Evolutionary conservation across 176 grass and related monocot genomes (phyloP).

Genomic region (Tillandsia fasciculata): DNA sequence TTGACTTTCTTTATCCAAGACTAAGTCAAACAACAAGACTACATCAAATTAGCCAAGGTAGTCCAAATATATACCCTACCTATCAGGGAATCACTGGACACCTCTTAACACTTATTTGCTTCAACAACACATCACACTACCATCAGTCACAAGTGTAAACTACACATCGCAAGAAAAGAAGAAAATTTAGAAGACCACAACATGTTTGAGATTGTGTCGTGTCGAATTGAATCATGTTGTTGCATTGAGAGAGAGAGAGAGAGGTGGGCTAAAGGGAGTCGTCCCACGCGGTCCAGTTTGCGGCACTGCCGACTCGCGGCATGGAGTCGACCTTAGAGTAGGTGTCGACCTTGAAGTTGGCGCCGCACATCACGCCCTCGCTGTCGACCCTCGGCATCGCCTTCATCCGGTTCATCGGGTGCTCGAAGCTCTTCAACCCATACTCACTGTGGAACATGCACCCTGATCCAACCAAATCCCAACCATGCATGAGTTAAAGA

Average conservation of each 20-base stretch:
- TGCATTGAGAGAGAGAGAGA: neutral
- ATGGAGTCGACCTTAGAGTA: constrained; percentile 80
- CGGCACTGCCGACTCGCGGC: constrained; percentile 78
- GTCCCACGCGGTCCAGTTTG: constrained; percentile 71
- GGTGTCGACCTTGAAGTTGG: constrained; percentile 83
- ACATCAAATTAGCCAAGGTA: no score
- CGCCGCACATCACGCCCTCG: constrained; percentile 82
- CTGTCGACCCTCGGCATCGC: constrained; percentile 82
- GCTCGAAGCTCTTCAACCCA: constrained; percentile 93
- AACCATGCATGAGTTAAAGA: neutral
- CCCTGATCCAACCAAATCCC: constrained; percentile 15
- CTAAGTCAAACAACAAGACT: no score
- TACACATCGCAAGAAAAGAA: neutral
- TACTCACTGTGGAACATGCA: constrained; percentile 98
- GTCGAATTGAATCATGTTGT: no score
- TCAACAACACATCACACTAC: neutral
- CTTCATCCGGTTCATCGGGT: constrained; percentile 80
- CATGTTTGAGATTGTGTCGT: neutral
- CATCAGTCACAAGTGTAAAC: neutral
- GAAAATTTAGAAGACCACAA: neutral
- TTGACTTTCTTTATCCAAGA: no score
- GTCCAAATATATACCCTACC: no score
- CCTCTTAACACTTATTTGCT: no score
- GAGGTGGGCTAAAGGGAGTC: neutral
- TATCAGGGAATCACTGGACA: no score